Evolutionary conservation across 225 moss, liverwort and hornwort genomes (phyloP).

Genomic region (Polytrichum commune): DNA sequence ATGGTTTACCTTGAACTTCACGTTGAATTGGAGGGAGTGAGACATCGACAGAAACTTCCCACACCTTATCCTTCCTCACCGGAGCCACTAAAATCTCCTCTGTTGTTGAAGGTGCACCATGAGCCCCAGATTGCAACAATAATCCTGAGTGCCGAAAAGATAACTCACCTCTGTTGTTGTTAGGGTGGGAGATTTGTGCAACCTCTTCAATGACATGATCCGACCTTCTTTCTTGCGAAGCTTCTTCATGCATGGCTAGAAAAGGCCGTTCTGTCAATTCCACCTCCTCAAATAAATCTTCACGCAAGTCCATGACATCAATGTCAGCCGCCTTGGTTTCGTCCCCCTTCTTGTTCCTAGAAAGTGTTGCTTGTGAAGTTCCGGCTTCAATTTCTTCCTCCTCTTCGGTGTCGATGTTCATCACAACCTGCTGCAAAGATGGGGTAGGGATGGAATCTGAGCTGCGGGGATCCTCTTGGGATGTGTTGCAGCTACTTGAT

Average conservation of each 20-base stretch:
- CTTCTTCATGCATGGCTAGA: not conserved
- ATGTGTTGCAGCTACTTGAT: not conserved
- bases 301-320: not conserved
- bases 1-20: slow-evolving; percentile 4
- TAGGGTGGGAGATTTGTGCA: not conserved
- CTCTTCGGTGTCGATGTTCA: slow-evolving; percentile 6
- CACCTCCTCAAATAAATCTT: not conserved
- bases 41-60: slow-evolving; percentile 42
- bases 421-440: slow-evolving; percentile 8
- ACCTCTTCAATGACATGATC: not conserved
- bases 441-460: not conserved
- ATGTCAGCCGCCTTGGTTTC: not conserved
- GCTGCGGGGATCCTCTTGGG: not conserved
- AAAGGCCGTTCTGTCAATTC: slow-evolving; percentile 3
- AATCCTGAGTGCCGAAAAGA: too few species aligned
- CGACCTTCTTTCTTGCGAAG: not conserved
- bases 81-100: slow-evolving; percentile 11
- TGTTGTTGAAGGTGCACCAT: not conserved
- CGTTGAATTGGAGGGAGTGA: slow-evolving; percentile 16
- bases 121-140: not conserved
- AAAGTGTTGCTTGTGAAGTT: slow-evolving; percentile 1
- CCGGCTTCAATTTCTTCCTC: slow-evolving; percentile 6
- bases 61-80: slow-evolving; percentile 24
- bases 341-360: not conserved
- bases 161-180: not conserved